phyloP scores from a whole-genome alignment of 805 yeast species.

The Spathaspora girioi region DNA sequence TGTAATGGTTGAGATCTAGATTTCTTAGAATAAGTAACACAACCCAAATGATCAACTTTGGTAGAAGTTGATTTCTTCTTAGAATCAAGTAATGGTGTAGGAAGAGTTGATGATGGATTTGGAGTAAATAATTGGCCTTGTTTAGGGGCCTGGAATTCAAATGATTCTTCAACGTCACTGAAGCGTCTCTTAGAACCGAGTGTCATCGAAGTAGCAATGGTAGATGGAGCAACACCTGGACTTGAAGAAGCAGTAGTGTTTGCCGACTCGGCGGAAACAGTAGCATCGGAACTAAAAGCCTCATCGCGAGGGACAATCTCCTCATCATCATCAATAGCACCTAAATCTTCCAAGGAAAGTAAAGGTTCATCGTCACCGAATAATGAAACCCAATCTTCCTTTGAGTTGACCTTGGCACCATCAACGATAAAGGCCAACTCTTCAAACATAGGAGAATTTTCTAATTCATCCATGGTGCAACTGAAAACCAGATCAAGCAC shows the following conservation, averaged over 20 bases:
- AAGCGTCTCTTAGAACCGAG: slow-evolving; percentile 13
- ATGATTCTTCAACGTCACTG: slow-evolving; percentile 24
- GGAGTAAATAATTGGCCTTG: slow-evolving; percentile 27
- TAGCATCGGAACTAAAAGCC: slow-evolving; percentile 11
- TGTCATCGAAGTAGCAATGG: background rate
- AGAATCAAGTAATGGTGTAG: slow-evolving; percentile 30
- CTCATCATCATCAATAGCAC: slow-evolving; percentile 7
- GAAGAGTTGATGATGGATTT: slow-evolving; percentile 24
- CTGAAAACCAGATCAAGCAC: slow-evolving; percentile 52
- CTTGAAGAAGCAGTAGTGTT: slow-evolving; percentile 2
- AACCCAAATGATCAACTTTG: slow-evolving; percentile 68
- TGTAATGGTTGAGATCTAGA: slow-evolving; percentile 67
- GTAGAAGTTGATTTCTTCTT: slow-evolving; percentile 8
- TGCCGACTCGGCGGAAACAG: slow-evolving; percentile 3
- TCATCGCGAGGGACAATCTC: slow-evolving; percentile 6
- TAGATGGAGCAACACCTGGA: slow-evolving; percentile 3
- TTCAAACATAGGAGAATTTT: slow-evolving; percentile 60
- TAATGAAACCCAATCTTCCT: slow-evolving; percentile 61
- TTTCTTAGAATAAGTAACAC: slow-evolving; percentile 74
- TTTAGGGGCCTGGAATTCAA: slow-evolving; percentile 13
- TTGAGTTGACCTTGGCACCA: slow-evolving; percentile 34
- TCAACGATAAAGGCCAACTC: slow-evolving; percentile 43
- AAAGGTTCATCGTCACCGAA: slow-evolving; percentile 30
- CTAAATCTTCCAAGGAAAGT: slow-evolving; percentile 4
- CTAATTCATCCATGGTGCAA: slow-evolving; percentile 34